Percentiles rank a stretch among this genome's conserved stretches.
These are phyloP conservation scores for Vaccinium macrocarpon DNA, from an alignment of 148 eudicot species.

Conservation along the genomic window DNA sequence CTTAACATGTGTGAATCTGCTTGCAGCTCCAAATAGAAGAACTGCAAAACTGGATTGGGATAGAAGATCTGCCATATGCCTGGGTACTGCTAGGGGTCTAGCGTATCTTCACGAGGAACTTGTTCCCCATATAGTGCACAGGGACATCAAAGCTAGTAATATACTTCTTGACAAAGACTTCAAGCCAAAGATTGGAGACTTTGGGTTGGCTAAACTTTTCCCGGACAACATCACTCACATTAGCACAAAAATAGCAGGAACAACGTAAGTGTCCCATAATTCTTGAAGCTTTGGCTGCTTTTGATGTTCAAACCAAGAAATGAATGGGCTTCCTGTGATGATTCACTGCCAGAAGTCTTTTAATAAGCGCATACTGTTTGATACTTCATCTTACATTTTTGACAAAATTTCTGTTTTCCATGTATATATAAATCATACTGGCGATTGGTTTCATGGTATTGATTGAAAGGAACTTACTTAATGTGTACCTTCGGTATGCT, in stretches of 20 bases:
- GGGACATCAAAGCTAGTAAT: constrained; percentile 93
- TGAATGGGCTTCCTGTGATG: not conserved
- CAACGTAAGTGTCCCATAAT: constrained; percentile 52
- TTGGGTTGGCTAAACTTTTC: constrained; percentile 89
- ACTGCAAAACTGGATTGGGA: constrained; percentile 59
- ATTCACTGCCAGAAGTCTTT: not conserved
- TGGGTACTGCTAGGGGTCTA: constrained; percentile 73
- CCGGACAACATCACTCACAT: constrained; percentile 85
- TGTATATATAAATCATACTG: not conserved
- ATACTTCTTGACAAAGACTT: constrained; percentile 70
- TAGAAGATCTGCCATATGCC: constrained; percentile 62
- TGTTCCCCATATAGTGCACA: constrained; percentile 79
- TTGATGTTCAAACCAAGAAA: constrained; percentile 1
- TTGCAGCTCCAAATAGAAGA: constrained; percentile 48
- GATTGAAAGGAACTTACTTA: not conserved
- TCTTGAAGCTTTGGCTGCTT: not conserved
- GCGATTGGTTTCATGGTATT: not conserved
- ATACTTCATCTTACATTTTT: not conserved
- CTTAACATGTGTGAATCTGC: constrained; percentile 1
- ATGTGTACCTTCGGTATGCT: constrained; percentile 15
- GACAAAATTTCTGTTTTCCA: not conserved
- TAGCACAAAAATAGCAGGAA: constrained; percentile 81
- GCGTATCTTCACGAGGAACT: constrained; percentile 84
- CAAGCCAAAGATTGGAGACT: constrained; percentile 80
- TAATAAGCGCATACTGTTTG: not conserved